Base-by-base conservation (phyloP, 106 monocot genomes). In the Dendrobium catenatum region DNA sequence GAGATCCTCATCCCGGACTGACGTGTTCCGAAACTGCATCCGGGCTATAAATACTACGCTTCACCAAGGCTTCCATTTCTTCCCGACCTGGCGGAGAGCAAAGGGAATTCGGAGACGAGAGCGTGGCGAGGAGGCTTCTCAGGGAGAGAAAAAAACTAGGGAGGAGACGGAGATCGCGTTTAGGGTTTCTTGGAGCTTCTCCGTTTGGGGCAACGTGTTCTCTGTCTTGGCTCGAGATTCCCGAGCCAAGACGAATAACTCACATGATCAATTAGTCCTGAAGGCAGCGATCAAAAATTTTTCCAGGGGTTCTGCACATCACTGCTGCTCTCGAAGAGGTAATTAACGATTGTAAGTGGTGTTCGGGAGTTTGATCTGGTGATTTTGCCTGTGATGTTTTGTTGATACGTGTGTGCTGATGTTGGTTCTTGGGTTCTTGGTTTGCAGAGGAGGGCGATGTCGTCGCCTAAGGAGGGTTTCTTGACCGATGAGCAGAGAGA, bases 401-500 rank as follows among this genome's bases (percentile, higher is more conserved):
- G 15, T 17, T 76, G 58, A 41, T 7, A 33, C 22, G 51, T 37
- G 48, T 22, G 70, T 22, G 59, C 31, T 41, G 15, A 46, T 40
- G 47, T 77, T 79, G 19, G 61, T 48, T 1, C 26, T 74, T 19
- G 73, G 19, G 61, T 48, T 1, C 26, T 74, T 19, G 73, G 47
- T 16, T 76, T 20, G 72, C n/a, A 43, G 72, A 37, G 41, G 27
- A 4, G 51, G 74, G 72, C 11, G 76, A 93, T 93, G 92, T 76
- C 89, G 49, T 90, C 90, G 78, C 85, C 92, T 55, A 90, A 83
- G 87, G 85, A 92, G 17, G 92, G 92, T 59, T 93, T 93, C 43
- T 74, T 93, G 73, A 93, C 92, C 51, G 86, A 90, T 3, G 84
- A 88, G 83, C 92, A 93, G 86, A 80, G 92, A 80, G 88, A 88